Evolutionary conservation across 2,329 filamentous ascomycete genomes (phyloP), one percentile per base, ranked within the genome.

Genomic region (Shiraia sp.): DNA sequence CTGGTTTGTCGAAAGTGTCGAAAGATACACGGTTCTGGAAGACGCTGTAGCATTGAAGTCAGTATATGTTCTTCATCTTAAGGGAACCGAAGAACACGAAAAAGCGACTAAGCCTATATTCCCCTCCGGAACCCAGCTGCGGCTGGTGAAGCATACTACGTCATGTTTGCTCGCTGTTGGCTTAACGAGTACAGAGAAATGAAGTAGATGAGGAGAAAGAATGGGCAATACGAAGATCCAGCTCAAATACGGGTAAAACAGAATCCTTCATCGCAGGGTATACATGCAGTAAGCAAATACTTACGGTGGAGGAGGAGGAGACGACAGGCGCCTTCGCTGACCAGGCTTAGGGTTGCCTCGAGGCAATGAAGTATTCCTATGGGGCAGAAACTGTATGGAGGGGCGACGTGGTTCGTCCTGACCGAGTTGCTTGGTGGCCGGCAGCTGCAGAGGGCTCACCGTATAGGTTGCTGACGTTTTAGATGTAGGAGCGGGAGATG

Each of bases 1-100:
- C 78, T 5, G 84, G 81, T 61, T 83, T 81, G 49, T 81, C 81
- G 60, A 88, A 88, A 2, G 85, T 88, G 65, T 89, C 83, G 63
- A 89, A 88, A n/a, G 82, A 85, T 24, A 89, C 84, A 51, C 83
- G 83, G 30, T 79, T 76, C 42, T 83, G 76, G 65, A 87, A 88
- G 40, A 81, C 80, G 41, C 81, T 82, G 48, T 4, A 26, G 28
- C 14, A 15, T 10, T n/a, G 15, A 10, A 48, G 52, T 63, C 30
- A 66, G 53, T 31, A 14, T 24, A 8, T 15, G n/a, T 39, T 13
- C 14, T 9, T 6, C 12, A 8, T 8, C 22, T 22, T 36, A 25
- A 31, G 49, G 49, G 34, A 47, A 53, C 46, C 47, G 47, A 51
- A 49, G 46, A 51, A 53, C 42, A 49, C 49, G 39, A 50, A 34